Evolutionary conservation across 306 rosid species (phyloP), one percentile per base, ranked within the genome.

Genomic region (Trifolium fragiferum): DNA sequence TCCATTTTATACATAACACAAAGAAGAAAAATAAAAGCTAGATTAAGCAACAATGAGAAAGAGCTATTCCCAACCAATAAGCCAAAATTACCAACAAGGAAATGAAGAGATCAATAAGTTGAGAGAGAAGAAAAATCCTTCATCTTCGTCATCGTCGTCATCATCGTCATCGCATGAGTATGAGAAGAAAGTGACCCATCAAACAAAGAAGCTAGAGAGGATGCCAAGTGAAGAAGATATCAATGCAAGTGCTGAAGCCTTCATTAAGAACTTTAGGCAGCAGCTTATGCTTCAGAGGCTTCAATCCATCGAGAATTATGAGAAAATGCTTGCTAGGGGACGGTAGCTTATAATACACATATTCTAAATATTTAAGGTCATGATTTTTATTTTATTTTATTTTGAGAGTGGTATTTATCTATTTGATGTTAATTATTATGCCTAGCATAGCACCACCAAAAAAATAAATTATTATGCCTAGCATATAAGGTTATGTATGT

Each of bases 221-320:
- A 82, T 81, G 82, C 66, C 82, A 21, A 78, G 87, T 8, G 84
- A 83, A 65, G 97, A 93, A 74, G 97, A 93, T 41, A 83, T 93
- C 25, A 81, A 93, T 18, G 89, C 80, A 59, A 87, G 96, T 37
- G 96, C 97, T 2, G 98, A 91, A 9, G 91, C 90, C 5, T 93
- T 88, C 83, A 93, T 93, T 83, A 85, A 88, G 84, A 91, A 89
- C 70, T 93, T 93, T 87, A 84, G 96, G 85, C 83, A 87, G 23
- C 96, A 93, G 53, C 83, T 93, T 1, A 18, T 86, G 62, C 85
- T 89, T 80, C 98, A 93, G 43, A 89, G 96, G 90, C 92, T 91
- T 5, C 86, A 91, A n/a, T 93, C 97, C 61, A 84, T 89, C 12
- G 94, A 93, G 74, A 88, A 89, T 66, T 87, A 85, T 33, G 89